Base-by-base conservation (phyloP, 106 monocot genomes). In the Triglochin maritima region DNA sequence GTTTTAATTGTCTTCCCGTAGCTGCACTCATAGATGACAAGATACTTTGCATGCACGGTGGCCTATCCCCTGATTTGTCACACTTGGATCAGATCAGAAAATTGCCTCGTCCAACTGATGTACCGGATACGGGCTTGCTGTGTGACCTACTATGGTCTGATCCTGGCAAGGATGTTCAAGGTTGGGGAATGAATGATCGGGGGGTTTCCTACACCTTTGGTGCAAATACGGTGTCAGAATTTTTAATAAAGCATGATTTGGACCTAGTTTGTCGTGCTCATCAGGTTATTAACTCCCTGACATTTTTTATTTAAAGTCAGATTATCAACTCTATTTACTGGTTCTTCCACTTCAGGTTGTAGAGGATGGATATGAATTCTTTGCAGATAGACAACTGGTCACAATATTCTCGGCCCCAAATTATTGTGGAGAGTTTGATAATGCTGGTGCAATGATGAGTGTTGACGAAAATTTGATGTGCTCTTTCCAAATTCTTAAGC, bases 81-180 rank as follows among this genome's bases (percentile, higher is more conserved):
- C 43, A 44, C 41, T 57, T 69, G 43, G 68, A 69, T 69, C 68
- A 69, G 14, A 69, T 69, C 42, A 54, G 68, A 45, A 57, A 56
- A 56, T 56, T 69, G 13, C 10, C 68, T 44, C 68, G 68, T 43
- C 68, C 68, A 11, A 69, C 68, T 56, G 68, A 56, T 55, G 68
- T 69, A 13, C 68, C 68, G 3, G 68, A 69, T 3, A 46, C 68
- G 6, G 68, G 68, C 29, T 69, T 69, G 57, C 68, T 69, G 0
- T 69, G 56, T 57, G 68, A 69, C 57, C 56, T 69, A 44, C 68
- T 69, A 43, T 69, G 68, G 68, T 69, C 68, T 11, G 68, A 69
- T 69, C 68, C 68, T 13, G 46, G 68, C 3, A 69, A 56, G 13
- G 68, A 69, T 53, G 8, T 69, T 42, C 51, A 69, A 69, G 57